These are phyloP conservation scores for Volutella citrinella DNA, from an alignment of 2,329 filamentous ascomycete genomes.

Conservation along the genomic window DNA sequence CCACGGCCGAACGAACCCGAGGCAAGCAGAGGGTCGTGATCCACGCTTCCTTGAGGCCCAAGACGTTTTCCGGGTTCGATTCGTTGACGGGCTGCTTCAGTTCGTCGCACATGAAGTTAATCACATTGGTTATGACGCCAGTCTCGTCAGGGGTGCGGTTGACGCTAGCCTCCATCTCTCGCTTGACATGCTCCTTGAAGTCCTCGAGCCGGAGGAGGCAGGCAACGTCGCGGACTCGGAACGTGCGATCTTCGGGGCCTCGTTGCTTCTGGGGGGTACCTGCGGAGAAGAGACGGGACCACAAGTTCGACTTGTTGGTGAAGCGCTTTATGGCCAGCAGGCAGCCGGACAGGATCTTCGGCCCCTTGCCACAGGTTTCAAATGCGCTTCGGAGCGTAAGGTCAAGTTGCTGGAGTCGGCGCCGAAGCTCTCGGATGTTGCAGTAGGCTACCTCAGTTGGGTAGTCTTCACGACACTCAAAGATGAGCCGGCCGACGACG, in stretches of 20 bases:
- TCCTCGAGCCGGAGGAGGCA: slow-evolving; percentile 14
- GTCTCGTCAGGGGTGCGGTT: not conserved
- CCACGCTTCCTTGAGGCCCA: slow-evolving; percentile 10
- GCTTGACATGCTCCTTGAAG: slow-evolving; percentile 8
- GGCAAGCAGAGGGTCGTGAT: slow-evolving; percentile 1
- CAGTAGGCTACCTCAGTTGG: not conserved
- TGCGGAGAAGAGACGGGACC: slow-evolving; percentile 11
- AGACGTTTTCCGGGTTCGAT: not conserved
- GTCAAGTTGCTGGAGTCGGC: slow-evolving; percentile 10
- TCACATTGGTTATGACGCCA: not conserved
- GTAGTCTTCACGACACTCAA: slow-evolving; percentile 1
- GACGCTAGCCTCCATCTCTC: slow-evolving; percentile 6
- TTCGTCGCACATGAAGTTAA: slow-evolving; percentile 11
- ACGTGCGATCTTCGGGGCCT: not conserved
- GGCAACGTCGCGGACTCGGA: slow-evolving; percentile 13
- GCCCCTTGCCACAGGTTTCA: slow-evolving; percentile 6
- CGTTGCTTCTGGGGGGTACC: not conserved
- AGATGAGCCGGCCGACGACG: slow-evolving; percentile 1
- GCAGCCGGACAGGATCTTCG: slow-evolving; percentile 13
- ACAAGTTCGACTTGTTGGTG: slow-evolving; percentile 11
- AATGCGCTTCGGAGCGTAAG: slow-evolving; percentile 4
- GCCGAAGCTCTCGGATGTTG: slow-evolving; percentile 6
- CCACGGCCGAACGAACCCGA: slow-evolving; percentile 2
- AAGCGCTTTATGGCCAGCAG: slow-evolving; percentile 8
- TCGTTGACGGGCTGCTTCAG: slow-evolving; percentile 4